Evolutionary conservation across 768 basidiomycete genomes (phyloP), one percentile per base, ranked within the genome.

Genomic region (Nevesoporus exiguus): DNA sequence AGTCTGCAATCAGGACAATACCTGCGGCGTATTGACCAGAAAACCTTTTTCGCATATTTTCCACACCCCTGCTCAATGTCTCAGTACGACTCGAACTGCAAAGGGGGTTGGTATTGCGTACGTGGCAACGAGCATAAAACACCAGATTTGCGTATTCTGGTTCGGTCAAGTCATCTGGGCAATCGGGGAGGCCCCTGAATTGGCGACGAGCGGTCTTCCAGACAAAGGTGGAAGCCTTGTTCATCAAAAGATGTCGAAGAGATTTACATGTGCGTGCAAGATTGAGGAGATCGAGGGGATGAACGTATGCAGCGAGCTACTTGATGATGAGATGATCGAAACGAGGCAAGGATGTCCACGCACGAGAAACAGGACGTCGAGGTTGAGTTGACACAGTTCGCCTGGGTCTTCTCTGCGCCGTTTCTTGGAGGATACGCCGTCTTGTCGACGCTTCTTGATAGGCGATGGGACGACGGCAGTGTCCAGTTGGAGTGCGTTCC

Each of bases 171-270:
- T 54, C 53, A 5, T 2, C 21, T 9, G 53, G 47, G 41, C 47
- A 54, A 3, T 49, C 47, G 3, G 80, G 80, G 7, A 80, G 66
- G 8, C 67, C 72, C 21, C 59, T 48, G 13, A 76, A 62, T 46
- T 70, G 71, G 13, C 49, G 48, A 19, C 76, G 69, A 6, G 52
- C 57, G 8, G 49, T 40, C 43, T 51, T 62, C 68, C 70, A 57
- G 56, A 70, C 48, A 53, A 69, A 56, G 66, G 56, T 47, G 61
- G 69, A 51, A 54, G 70, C 22, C 51, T 51, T 59, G 41, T 46
- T 52, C 65, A 75, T 71, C 14, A 81, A 67, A 7, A 54, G 47
- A 3, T 24, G 19, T 14, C 53, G 53, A 10, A 54, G 53, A 13
- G 51, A 52, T 9, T 39, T 52, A 36, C 51, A 52, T 13, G 51